Base-by-base conservation (phyloP, 164 flowering plant species). In the Piper longum region DNA sequence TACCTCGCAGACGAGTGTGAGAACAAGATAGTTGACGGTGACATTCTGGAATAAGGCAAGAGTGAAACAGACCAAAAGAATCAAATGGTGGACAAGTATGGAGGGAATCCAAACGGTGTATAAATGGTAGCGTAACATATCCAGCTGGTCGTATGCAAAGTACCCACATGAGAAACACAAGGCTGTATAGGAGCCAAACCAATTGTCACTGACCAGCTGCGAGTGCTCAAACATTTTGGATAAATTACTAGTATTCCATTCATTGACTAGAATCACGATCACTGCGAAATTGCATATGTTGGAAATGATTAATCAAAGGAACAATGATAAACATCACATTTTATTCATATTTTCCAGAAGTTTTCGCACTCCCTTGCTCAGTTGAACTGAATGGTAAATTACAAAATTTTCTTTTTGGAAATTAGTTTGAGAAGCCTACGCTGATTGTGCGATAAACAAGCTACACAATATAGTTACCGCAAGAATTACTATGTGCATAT, bases 1-100 rank as follows among this genome's bases (percentile, higher is more conserved):
- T 85, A 89, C 98, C 98, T 93, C 96, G 57, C 98, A 93, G 36
- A 86, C 74, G 39, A 93, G 97, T 52, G 99, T 90, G 62, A 93
- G 89, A 68, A 88, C 80, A 39, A 93, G 97, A 72, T 93, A 90
- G 85, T 93, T 93, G 85, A 93, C 79, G 62, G 99, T 88, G 70
- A 90, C 84, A 56, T 90, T 84, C 43, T 96, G 82, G 70, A 84
- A 90, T 43, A 90, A 63, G 12, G 97, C 99, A 61, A 90, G 87
- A 0, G 97, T 90, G 61, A 93, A 85, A 79, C 96, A 93, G 62
- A 88, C 71, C 45, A 93, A 89, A 54, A 88, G 91, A 36, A 93
- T 58, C 58, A 93, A 74, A 77, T 93, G 96, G 73, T 88, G 98
- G 51, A 82, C 79, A 18, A 93, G 81, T 65, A 93, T 88, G 48